Evolutionary conservation across 192 early-diverging fungal genomes (phyloP).

Genomic region (Backusella liffmaniae): DNA sequence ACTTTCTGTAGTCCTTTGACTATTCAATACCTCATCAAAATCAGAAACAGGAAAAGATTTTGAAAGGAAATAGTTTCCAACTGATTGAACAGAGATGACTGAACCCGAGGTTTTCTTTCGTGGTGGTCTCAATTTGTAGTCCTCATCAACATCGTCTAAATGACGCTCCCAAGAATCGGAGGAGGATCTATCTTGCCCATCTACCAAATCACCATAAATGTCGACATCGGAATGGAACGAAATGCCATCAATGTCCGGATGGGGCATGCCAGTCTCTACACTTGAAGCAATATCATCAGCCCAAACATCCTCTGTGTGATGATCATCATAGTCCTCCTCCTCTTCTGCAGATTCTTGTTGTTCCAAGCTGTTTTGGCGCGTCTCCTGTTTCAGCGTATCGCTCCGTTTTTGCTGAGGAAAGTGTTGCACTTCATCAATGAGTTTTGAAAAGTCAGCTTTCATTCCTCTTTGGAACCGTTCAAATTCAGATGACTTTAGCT

Average conservation of each 20-base stretch:
- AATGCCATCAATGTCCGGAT: not conserved
- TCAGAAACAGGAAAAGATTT: not conserved
- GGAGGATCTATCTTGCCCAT: not conserved
- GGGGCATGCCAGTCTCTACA: not conserved
- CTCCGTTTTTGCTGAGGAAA: not conserved
- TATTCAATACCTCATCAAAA: not conserved
- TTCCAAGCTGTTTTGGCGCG: not conserved
- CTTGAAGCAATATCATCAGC: not conserved
- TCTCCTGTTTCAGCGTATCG: not conserved
- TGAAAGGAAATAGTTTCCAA: conserved; percentile 2
- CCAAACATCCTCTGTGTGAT: not conserved
- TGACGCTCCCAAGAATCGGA: conserved; percentile 4
- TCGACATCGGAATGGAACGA: not conserved
- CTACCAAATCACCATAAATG: not conserved
- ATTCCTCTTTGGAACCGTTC: not conserved
- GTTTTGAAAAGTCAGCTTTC: not conserved
- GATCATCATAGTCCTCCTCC: not conserved
- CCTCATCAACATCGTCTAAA: not conserved
- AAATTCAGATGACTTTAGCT: not conserved
- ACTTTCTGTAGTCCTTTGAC: not conserved
- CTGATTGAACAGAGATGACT: not conserved
- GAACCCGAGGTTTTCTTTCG: not conserved
- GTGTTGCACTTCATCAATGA: not conserved
- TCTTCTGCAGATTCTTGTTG: not conserved
- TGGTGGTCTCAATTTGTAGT: not conserved